Evolutionary conservation across 2,329 filamentous ascomycete genomes (phyloP), one percentile per base, ranked within the genome.

Genomic region (Aureobasidium namibiae): DNA sequence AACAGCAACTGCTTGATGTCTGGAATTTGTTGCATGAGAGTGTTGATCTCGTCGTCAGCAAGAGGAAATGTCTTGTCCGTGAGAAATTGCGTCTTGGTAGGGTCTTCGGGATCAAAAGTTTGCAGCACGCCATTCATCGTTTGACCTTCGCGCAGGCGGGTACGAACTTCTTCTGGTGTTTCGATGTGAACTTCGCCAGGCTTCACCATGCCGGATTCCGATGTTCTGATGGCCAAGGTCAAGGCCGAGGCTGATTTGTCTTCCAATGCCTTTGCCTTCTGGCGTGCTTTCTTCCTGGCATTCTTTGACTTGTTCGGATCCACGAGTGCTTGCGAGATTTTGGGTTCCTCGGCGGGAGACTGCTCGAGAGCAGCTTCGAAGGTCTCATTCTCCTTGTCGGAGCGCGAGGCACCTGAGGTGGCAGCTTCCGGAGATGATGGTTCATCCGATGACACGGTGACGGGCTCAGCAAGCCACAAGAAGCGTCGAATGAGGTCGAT

Each of bases 381-480:
- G 13, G 18, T 14, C 14, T 23, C 29, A 9, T 34, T 34, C 24
- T 57, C 41, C n/a, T 34, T 36, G 18, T 45, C 45, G 24, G 29
- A 2, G 29, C 11, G 18, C 14, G 52, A 31, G 7, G 39, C 29
- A 24, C 10, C 23, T n/a, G 41, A 18, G 14, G 24, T 10, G 13
- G 50, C 33, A 31, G 16, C 18, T n/a, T 34, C 26, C 2, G 39
- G 29, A 18, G 52, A 36, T n/a, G 39, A 8, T 24, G 39, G 52
- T 16, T 48, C 54, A 10, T 57, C 33, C 4, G 42, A 29, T 4
- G 41, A 16, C 4, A 8, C 33, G 31, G 54, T 38, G 23, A 46
- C 14, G 33, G 82, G 81, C 23, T 83, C 80, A 46, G 82, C 80
- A 48, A 75, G 67, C 76, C 76, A 78, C 39, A 79, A 64, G 61